Base-by-base conservation (phyloP, 2,329 filamentous ascomycete genomes). In the Hypomyces perniciosus region DNA sequence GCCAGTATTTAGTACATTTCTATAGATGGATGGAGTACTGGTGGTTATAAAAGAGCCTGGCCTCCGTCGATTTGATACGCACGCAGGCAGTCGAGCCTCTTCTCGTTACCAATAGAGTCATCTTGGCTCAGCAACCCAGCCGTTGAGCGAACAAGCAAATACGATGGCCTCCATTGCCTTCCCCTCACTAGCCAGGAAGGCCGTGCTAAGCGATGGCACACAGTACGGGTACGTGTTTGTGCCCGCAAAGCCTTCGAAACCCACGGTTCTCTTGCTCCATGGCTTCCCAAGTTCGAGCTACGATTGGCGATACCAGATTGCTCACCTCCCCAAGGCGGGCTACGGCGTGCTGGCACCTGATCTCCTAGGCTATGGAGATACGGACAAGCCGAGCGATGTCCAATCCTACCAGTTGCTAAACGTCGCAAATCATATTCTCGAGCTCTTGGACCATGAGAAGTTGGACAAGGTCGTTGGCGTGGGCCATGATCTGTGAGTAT, bases 331-430 rank as follows among this genome's bases (percentile, higher is more conserved):
- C 4, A 43, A 46, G 6, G 50, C 48, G 4, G 56, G 56, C 0
- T 60, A 54, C 8, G 58, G 58, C 0, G 56, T 54, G 5, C 44
- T 60, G 7, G 56, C 48, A 3, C 55, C 55, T 1, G 58, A 60
- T 20, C 50, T 57, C 28, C 57, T 60, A 4, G 58, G 58, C 8
- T 60, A 56, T n/a, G 58, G 58, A 3, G 53, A 54, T 7, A 56
- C 49, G 9, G 56, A 60, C 20, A 58, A 48, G 37, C 49, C 48
- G 3, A 3, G 33, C 2, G 55, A 57, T 2, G 13, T 57, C 1
- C 51, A 54, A 3, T 48, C 45, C 4, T 60, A 60, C 28, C 51
- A 50, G 2, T 3, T 56, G 3, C 56, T 58, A 27, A 40, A 27
- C 1, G 42, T 59, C 1, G 48, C 47, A 3, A 31, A 39, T 0